Conservation (phyloP, 2,329 filamentous ascomycete species). For the Thermothelomyces thermophilus region DNA sequence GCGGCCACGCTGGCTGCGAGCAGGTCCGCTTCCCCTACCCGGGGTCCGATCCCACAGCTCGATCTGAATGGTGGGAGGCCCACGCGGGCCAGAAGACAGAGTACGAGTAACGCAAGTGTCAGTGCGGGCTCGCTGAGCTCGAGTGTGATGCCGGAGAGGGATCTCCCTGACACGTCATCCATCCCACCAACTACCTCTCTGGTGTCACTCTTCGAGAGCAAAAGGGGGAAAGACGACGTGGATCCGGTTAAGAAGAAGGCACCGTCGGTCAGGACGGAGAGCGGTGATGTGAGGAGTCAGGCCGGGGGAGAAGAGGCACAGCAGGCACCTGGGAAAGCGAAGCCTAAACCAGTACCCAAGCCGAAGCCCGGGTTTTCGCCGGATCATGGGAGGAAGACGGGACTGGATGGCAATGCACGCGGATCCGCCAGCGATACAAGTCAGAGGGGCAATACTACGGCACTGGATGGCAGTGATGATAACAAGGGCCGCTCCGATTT, state of each 20-base stretch:
- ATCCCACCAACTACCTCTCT: constrained; percentile 58
- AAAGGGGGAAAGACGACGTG: constrained; percentile 24
- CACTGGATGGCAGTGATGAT: not conserved
- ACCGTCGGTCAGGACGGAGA: constrained; percentile 28
- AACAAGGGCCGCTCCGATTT: not conserved
- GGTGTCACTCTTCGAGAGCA: constrained; percentile 62
- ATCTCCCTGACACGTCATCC: constrained; percentile 47
- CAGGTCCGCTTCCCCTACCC: constrained; percentile 49
- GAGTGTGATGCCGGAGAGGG: not conserved
- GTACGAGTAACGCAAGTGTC: constrained; percentile 24
- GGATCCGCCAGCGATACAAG: not conserved
- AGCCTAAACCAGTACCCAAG: constrained; percentile 26
- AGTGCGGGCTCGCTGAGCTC: constrained; percentile 23
- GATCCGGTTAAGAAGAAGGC: constrained; percentile 33
- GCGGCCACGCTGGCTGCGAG: constrained; percentile 58
- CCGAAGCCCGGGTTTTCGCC: constrained; percentile 21
- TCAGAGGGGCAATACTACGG: not conserved
- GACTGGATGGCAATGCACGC: not conserved
- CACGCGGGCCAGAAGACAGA: constrained; percentile 4
- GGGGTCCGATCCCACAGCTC: constrained; percentile 31
- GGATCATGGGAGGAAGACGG: not conserved
- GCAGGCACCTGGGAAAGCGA: not conserved
- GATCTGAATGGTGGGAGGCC: constrained; percentile 4
- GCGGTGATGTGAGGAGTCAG: constrained; percentile 22
- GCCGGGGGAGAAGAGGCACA: not conserved